Percentiles rank a stretch among this genome's conserved stretches.
Conservation (phyloP, 148 eudicot species). For the Chenopodium berlandieri region DNA sequence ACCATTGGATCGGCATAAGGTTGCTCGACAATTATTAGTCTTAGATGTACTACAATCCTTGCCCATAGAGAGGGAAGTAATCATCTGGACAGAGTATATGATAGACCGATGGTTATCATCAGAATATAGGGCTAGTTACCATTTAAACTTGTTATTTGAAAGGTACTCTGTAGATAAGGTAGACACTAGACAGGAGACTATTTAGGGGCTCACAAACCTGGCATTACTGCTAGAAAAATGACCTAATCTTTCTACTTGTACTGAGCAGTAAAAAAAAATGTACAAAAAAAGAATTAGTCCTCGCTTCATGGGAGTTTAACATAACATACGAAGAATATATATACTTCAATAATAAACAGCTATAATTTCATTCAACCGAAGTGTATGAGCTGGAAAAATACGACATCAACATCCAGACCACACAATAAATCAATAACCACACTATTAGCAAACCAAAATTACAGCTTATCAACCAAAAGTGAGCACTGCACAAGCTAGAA, state of each 20-base stretch:
- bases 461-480: constrained; percentile 14
- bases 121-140: no score
- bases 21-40: constrained; percentile 46
- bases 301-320: background rate
- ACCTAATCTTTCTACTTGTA: no score
- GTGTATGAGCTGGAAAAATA: constrained; percentile 7
- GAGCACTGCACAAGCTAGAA: constrained; percentile 24
- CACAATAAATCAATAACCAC: constrained; percentile 12
- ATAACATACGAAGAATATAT: background rate
- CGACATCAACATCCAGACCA: background rate
- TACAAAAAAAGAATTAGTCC: background rate
- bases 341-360: background rate
- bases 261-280: no score
- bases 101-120: no score
- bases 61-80: no score
- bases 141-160: no score
- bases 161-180: no score
- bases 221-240: no score
- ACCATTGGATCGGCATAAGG: constrained; percentile 59
- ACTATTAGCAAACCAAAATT: constrained; percentile 16
- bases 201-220: no score
- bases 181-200: no score
- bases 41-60: no score
- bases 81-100: no score
- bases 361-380: background rate